Base-by-base conservation (phyloP, 495 filamentous ascomycete genomes). In the Daldinia childiae region DNA sequence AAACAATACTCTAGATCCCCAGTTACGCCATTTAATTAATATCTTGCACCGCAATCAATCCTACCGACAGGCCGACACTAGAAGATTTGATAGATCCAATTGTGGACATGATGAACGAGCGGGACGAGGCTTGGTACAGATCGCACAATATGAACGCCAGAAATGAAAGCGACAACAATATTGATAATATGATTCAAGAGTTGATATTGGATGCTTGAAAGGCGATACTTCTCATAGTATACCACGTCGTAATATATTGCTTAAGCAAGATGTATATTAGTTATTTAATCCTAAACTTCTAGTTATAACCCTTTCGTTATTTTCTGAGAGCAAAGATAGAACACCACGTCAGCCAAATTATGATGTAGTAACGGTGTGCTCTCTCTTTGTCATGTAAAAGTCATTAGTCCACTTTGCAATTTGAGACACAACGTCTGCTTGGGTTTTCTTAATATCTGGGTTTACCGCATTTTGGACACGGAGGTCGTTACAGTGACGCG, bases 401-500 rank as follows among this genome's bases (percentile, higher is more conserved):
- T 87, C 80, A 0, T 66, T 72, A 2, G 87, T 81, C 86, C 85
- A 89, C 30, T 70, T 78, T 58, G 81, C 81, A 56, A 88, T 81
- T 64, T 86, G 82, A 12, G 72, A 74, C 2, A 87, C 71, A 66
- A 82, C 81, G 48, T 76, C 75, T 11, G 78, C 72, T 63, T 86
- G 81, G 5, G 83, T 73, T 45, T 77, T 76, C 64, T 77, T 52
- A 45, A 78, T 54, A 4, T 68, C 72, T 1, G 66, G 54, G 19
- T 78, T 78, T 0, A 66, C 79, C 0, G 75, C 83, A 58, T 84
- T 85, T n/a, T 60, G 54, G 41, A 79, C 74, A 21, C 84, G 69
- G 1, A 87, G 71, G 69, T 88, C 87, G 38, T 82, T 83, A 62
- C 80, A 84, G 66, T 88, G 87, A 58, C 85, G 81, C 0, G 83